Base-by-base conservation (phyloP, 2,329 filamentous ascomycete genomes). In the Ophiocordyceps robertsii region DNA sequence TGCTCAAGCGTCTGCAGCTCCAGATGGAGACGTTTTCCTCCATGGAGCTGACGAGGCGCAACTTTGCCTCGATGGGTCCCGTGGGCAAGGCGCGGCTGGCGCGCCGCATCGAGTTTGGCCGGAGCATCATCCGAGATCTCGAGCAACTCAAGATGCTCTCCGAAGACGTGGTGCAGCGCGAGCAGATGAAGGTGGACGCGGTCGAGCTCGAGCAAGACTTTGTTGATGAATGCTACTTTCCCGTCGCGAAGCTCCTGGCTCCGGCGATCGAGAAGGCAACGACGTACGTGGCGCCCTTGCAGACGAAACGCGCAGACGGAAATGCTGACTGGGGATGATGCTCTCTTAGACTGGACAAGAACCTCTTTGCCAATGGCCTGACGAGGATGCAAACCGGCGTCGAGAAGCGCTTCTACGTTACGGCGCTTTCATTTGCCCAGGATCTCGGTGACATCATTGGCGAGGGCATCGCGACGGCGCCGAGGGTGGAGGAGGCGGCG, bases 11-110 rank as follows among this genome's bases (percentile, higher is more conserved):
- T 31, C 71, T 98, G 17, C 92, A 98, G 59, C 67, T 96, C 44
- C 89, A 95, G 60, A 84, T 95, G 73, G 90, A 96, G 61, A 86
- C 87, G 0, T 98, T 96, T 61, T 90, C 90, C 7, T 95, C 88
- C 0, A 95, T 95, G 83, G 92, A 98, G 63, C 81, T 98, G 50
- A 95, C 92, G 2, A 77, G 92, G 41, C 82, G 92, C 45, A 90
- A 96, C 61, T 98, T 95, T 62, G 84, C 84, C n/a, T 82, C 84
- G 32, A 95, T 96, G 86, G 92, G 92, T 7, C 80, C 84, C 35
- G 80, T 79, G 38, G 92, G 92, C 43, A 80, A 82, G 53, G 75
- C 83, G 24, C 76, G 87, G 39, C 70, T 98, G 29, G 72, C 82
- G 40, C 75, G 88, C 44, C 80, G 92, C 37, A 89, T 96, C 51